Base-by-base conservation (phyloP, 371 early-diverging fungal genomes). In the Smittium culicis region DNA sequence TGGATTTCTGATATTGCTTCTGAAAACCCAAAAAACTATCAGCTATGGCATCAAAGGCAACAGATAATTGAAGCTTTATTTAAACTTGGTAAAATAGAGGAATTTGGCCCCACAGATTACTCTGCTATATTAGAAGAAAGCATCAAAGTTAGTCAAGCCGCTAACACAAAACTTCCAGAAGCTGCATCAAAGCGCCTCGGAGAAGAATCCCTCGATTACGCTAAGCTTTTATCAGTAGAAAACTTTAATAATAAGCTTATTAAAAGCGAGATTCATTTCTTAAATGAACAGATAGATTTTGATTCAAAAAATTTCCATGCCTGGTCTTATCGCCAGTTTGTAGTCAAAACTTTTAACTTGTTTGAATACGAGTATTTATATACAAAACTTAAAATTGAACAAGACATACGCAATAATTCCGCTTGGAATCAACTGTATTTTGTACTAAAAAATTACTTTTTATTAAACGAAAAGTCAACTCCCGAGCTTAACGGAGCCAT, bases 291-390 rank as follows among this genome's bases (percentile, higher is more conserved):
- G 27, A 70, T 97, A 32, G 84, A 80, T 35, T 80, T 82, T 11
- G 98, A 96, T 68, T 81, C 91, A n/a, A 98, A 98, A 73, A 98
- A 98, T 73, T 96, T 95, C 74, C 98, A 98, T 76, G 93, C 92
- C 1, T 98, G 98, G 98, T 81, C 89, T 0, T 94, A 92, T 74
- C 86, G 94, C 57, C 97, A 98, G 74, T 96, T 95, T 92, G 81
- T 96, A 25, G 82, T 95, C 16, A 73, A 71, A 27, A 73, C 77
- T 17, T 94, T 91, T 71, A 73, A 79, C n/a, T 73, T 88, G 57
- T 96, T 91, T 91, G 80, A 83, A 27, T 74, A 77, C 28, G 97
- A 98, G 74, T 68, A 92, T 59, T 64, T 54, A 0, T 91, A 86
- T 71, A 77, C 88, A 0, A 82, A 89, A 28, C 76, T 82, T 16